Evolutionary conservation across 1,284 basidiomycete genomes (phyloP).

Genomic region (Cystobasidium slooffiae): DNA sequence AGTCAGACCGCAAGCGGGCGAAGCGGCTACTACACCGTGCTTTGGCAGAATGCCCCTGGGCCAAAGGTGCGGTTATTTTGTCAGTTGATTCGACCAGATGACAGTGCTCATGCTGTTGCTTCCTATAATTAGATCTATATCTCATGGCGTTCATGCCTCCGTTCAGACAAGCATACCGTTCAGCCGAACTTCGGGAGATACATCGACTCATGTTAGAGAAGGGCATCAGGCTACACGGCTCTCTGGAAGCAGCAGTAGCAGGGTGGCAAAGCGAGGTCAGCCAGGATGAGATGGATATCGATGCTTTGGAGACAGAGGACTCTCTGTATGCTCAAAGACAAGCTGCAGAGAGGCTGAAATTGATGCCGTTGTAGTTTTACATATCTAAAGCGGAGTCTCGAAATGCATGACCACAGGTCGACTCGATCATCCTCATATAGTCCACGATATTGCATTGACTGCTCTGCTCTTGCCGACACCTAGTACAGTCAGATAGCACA

Average conservation of each 20-base stretch:
- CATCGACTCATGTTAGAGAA: slow-evolving; percentile 81
- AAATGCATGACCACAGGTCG: background rate
- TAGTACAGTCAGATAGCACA: background rate
- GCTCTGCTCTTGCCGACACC: background rate
- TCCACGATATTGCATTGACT: background rate
- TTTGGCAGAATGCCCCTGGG: slow-evolving; percentile 76
- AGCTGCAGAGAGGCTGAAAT: slow-evolving; percentile 35
- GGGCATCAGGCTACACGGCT: slow-evolving; percentile 71
- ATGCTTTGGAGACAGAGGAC: slow-evolving; percentile 56
- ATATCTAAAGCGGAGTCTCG: background rate
- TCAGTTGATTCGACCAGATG: no score
- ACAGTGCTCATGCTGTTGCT: no score
- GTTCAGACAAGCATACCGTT: slow-evolving; percentile 69
- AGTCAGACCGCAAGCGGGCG: slow-evolving; percentile 66
- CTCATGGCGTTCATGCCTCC: slow-evolving; percentile 75
- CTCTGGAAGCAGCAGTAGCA: slow-evolving; percentile 68
- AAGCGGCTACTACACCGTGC: slow-evolving; percentile 80
- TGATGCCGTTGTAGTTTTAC: slow-evolving; percentile 35
- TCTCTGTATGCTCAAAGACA: slow-evolving; percentile 57
- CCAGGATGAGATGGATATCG: slow-evolving; percentile 53
- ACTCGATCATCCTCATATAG: background rate
- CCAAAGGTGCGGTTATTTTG: slow-evolving; percentile 66
- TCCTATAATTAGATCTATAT: slow-evolving; percentile 69
- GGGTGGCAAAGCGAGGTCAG: slow-evolving; percentile 58
- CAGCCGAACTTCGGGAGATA: slow-evolving; percentile 69